Evolutionary conservation across 805 yeast species (phyloP).

Genomic region (Scheffersomyces stipitis): DNA sequence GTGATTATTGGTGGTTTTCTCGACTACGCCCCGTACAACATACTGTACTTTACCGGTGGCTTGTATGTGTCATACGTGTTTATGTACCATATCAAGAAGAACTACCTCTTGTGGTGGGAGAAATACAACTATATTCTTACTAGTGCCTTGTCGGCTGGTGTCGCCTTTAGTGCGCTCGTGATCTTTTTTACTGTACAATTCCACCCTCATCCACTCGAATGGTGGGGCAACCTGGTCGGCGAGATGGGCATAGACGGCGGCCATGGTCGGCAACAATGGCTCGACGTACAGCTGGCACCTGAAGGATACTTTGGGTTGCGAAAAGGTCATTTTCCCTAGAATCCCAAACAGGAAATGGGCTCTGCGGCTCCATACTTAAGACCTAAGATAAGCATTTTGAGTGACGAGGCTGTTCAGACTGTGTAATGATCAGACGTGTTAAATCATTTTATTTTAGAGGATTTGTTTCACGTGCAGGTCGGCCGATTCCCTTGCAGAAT

Average conservation of each 20-base stretch:
- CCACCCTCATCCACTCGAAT: slow-evolving; percentile 40
- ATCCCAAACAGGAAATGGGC: no score
- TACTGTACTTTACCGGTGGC: slow-evolving; percentile 58
- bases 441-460: no score
- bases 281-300: slow-evolving; percentile 24
- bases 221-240: slow-evolving; percentile 64
- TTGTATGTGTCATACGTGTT: slow-evolving; percentile 57
- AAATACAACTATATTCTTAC: slow-evolving; percentile 67
- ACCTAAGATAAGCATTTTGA: no score
- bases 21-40: slow-evolving; percentile 50
- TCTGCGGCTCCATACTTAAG: no score
- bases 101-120: slow-evolving; percentile 63
- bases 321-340: slow-evolving; percentile 11
- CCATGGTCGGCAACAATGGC: slow-evolving; percentile 26
- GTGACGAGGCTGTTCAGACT: no score
- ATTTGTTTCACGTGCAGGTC: no score
- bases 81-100: slow-evolving; percentile 52
- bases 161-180: slow-evolving; percentile 59
- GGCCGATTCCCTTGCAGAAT: no score
- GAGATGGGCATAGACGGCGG: slow-evolving; percentile 39
- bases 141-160: slow-evolving; percentile 61
- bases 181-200: slow-evolving; percentile 56
- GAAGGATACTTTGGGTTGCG: slow-evolving; percentile 10
- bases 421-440: no score
- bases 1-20: slow-evolving; percentile 52